A percentile compares a stretch with the other conserved stretches of the same genome.
Conservation (phyloP, 1,284 basidiomycete species). For the Abortiporus biennis region DNA sequence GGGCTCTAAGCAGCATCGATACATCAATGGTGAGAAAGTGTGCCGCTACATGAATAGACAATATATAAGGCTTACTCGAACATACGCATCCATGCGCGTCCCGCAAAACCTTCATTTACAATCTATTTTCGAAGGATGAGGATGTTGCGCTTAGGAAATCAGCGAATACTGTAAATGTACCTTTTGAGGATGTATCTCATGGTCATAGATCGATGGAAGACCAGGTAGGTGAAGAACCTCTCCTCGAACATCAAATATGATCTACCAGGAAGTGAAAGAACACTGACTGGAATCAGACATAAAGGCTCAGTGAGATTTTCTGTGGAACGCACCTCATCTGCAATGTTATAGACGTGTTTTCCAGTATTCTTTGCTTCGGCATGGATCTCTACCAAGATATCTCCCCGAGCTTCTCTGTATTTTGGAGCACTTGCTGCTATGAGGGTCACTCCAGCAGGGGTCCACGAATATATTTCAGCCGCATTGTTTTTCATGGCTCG, state of each 20-base stretch:
- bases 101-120: not conserved
- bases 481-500: constrained; percentile 7
- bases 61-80: not conserved
- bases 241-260: constrained; percentile 5
- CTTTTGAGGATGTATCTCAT: constrained; percentile 17
- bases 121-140: not conserved
- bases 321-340: constrained; percentile 11
- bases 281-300: not conserved
- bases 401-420: constrained; percentile 12
- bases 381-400: constrained; percentile 10
- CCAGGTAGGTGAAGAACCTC: constrained; percentile 14
- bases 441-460: constrained; percentile 9
- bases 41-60: not conserved
- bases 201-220: constrained; percentile 19
- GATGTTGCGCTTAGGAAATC: no score
- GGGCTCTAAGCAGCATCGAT: not conserved
- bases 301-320: not conserved
- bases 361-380: constrained; percentile 10
- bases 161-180: constrained; percentile 11
- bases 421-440: constrained; percentile 14
- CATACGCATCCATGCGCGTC: not conserved
- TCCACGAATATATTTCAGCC: constrained; percentile 15
- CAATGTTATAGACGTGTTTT: constrained; percentile 7
- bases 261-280: constrained; percentile 2
- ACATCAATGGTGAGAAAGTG: not conserved